Evolutionary conservation across 208 protist genomes (phyloP).

Genomic region (Leishmania tarentolae): DNA sequence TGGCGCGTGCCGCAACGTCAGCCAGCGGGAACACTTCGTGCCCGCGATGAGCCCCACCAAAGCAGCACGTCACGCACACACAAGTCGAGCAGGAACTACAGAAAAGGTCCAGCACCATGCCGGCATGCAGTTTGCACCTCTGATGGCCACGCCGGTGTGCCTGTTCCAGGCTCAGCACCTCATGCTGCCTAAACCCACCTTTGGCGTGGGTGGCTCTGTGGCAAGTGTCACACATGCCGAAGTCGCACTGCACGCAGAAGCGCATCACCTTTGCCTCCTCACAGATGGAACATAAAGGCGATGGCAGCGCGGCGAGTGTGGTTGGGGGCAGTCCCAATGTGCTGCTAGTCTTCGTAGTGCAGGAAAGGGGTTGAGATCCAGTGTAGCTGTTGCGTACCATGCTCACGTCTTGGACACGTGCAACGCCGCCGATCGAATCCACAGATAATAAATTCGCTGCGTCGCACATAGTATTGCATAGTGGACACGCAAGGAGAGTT

Average conservation of each 20-base stretch:
- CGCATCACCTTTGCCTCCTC: slow-evolving; percentile 42
- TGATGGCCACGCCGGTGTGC: slow-evolving; percentile 28
- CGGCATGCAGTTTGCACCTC: slow-evolving; percentile 44
- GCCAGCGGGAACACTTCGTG: slow-evolving; percentile 58
- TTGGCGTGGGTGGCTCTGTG: slow-evolving; percentile 52
- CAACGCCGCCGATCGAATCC: background rate
- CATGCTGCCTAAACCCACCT: slow-evolving; percentile 60
- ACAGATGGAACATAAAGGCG: slow-evolving; percentile 58
- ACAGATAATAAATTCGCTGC: background rate
- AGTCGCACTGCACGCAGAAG: slow-evolving; percentile 74
- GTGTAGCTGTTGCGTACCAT: slow-evolving; percentile 25
- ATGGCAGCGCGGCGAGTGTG: background rate
- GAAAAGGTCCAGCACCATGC: slow-evolving; percentile 66
- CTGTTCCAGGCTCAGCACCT: slow-evolving; percentile 42
- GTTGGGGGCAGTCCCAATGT: background rate
- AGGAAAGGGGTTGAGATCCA: background rate
- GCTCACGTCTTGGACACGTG: background rate
- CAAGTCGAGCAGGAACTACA: slow-evolving; percentile 57
- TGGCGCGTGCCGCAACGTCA: slow-evolving; percentile 30
- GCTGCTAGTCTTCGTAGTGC: background rate
- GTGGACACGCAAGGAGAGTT: slow-evolving; percentile 10
- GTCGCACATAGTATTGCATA: slow-evolving; percentile 12
- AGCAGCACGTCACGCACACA: slow-evolving; percentile 77
- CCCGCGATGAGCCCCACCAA: slow-evolving; percentile 62
- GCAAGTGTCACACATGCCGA: slow-evolving; percentile 65